Evolutionary conservation across 345 rosid species (phyloP), one percentile per base, ranked within the genome.

Genomic region (Raphanus sativus): DNA sequence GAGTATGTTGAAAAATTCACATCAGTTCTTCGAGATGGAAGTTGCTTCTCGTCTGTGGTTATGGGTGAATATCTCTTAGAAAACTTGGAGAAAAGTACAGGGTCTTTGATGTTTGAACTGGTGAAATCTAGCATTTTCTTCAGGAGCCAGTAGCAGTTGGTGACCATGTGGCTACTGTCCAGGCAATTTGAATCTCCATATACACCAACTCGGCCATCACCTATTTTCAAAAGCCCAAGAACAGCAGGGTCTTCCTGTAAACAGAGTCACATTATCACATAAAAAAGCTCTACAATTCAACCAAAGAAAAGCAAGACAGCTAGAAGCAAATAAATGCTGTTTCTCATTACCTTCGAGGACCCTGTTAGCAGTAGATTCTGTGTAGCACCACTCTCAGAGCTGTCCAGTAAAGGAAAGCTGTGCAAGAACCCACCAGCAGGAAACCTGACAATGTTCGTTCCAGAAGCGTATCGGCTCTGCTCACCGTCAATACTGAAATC

Each of bases 401-500:
- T 92, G 85, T 94, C 99, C 77, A 86, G 80, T 76, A 94, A 86
- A 77, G 98, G 97, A 80, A 90, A 94, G 67, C 89, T 86, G 84
- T 92, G 99, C 26, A 89, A 79, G 81, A 84, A 87, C 24, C 99
- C 99, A 78, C 94, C 94, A 38, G 85, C 82, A 4, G 99, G 99
- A 83, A 94, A 94, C 86, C 93, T 86, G 72, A 84, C 94, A 77
- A 94, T 90, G 81, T 94, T 88, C 67, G 98, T 88, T 80, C 99
- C 99, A 75, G 98, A 94, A 69, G 99, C 99, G 82, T 92, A 94
- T 75, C 99, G 90, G 76, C 94, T 94, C 88, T 92, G 98, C 85
- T 92, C 97, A 56, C 98, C 96, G 62, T 92, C 86, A 78, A 94
- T 84, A 56, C 91, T 87, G 77, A 89, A 94, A 80, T 92, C 99